Conservation (phyloP, 305 asterid species). For the Fraxinus velutina region DNA sequence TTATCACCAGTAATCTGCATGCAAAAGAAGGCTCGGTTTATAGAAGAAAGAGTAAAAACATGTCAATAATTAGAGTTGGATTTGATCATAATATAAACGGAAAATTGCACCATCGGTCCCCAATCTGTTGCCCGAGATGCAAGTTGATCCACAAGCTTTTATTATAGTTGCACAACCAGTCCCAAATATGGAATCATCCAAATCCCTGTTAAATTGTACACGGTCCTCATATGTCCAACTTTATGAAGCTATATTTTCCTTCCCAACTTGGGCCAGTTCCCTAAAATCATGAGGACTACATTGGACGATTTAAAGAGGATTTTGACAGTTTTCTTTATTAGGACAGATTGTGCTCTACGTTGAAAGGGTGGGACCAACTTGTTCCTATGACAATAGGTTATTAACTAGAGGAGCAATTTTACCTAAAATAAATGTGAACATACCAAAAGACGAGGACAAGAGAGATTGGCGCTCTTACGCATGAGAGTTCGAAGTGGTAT, state of each 20-base stretch:
- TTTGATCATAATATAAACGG: not conserved
- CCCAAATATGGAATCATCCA: too few species aligned
- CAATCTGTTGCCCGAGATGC: not conserved
- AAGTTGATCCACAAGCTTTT: not conserved
- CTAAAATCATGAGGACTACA: not conserved
- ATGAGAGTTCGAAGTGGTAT: conserved; percentile 86
- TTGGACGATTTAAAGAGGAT: not conserved
- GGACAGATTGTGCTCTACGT: not conserved
- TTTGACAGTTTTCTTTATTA: not conserved
- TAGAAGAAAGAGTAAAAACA: not conserved
- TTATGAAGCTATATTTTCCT: not conserved
- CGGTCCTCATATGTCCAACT: not conserved
- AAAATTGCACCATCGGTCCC: not conserved
- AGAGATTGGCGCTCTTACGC: conserved; percentile 51
- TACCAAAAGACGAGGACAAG: conserved; percentile 93
- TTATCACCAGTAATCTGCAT: conserved; percentile 84
- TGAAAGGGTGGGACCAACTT: not conserved
- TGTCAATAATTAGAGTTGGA: not conserved
- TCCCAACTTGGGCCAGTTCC: not conserved
- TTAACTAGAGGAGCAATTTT: not conserved
- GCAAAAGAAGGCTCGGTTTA: conserved; percentile 9
- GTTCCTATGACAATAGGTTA: not conserved
- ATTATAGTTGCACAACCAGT: too few species aligned
- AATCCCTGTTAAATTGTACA: too few species aligned
- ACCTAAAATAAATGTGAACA: conserved; percentile 5